Evolutionary conservation across 169 alveolate species (phyloP), one percentile per base, ranked within the genome.

Genomic region (Sarcocystis neurona): DNA sequence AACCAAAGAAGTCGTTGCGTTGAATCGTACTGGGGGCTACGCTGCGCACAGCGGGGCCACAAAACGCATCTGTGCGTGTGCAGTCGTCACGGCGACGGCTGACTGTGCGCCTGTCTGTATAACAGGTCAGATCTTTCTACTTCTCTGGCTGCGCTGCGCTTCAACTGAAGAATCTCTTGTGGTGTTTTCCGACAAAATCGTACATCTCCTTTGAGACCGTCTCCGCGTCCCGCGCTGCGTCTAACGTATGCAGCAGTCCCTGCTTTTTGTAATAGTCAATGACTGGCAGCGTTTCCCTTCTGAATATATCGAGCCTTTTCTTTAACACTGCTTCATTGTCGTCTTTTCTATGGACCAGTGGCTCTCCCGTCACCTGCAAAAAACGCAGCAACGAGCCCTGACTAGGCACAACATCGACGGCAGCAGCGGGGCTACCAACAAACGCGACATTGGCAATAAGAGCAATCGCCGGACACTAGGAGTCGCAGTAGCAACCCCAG

Each of bases 321-420:
- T 74, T 88, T 48, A 95, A 80, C 8, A 93, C 92, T 44, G 44
- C 90, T 66, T 92, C 96, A 32, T 93, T 94, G 87, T 95, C 97
- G 87, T 96, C 97, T 20, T 89, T 90, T 79, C 97, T 90, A 60
- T 94, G 92, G 72, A 92, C 75, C 18, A 96, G 89, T 0, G 94
- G 93, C 85, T 96, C 97, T 23, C 97, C 97, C 39, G 97, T 96
- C 2, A 89, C 84, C 92, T 89, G 75, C 0, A 58, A 74, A n/a
- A n/a, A n/a, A n/a, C n/a, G n/a, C n/a, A n/a, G n/a, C n/a, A n/a
- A n/a, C n/a, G n/a, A n/a, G n/a, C n/a, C n/a, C n/a, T n/a, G n/a
- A n/a, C n/a, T n/a, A n/a, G n/a, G n/a, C n/a, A n/a, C n/a, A n/a
- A n/a, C n/a, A n/a, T n/a, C n/a, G n/a, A n/a, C n/a, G n/a, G n/a